phyloP scores from a whole-genome alignment of 139 green algal genomes.

The Haematococcus lacustris region DNA sequence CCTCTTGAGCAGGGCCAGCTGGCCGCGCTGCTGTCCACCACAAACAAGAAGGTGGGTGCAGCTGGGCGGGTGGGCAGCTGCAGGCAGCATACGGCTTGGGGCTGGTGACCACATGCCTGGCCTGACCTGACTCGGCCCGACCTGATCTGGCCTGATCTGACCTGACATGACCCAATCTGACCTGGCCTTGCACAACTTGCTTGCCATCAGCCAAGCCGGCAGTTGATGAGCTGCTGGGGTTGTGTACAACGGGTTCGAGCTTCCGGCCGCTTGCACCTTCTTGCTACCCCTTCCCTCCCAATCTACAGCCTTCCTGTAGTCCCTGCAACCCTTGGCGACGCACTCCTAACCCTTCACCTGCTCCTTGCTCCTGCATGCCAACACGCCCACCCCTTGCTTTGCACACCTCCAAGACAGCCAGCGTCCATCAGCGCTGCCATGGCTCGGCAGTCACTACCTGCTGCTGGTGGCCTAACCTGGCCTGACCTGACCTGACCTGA shows the following conservation, averaged over 20 bases:
- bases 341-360: too few species aligned
- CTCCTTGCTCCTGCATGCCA: too few species aligned
- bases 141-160: background rate
- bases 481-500: too few species aligned
- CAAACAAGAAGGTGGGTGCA: conserved; percentile 30
- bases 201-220: background rate
- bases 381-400: too few species aligned
- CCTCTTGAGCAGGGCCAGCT: conserved; percentile 7
- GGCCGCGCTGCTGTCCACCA: conserved; percentile 12
- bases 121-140: background rate
- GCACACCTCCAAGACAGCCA: too few species aligned
- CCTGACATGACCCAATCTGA: background rate
- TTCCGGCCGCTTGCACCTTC: too few species aligned
- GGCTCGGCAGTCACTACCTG: background rate
- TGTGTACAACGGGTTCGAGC: background rate
- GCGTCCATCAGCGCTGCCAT: background rate
- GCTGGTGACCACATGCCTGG: background rate
- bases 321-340: too few species aligned
- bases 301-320: too few species aligned
- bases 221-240: background rate
- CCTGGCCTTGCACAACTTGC: background rate
- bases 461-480: background rate
- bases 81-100: too few species aligned
- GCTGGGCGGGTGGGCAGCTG: too few species aligned
- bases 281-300: too few species aligned